Conservation (phyloP, 75 land plant species). For the Pseudotsuga menziesii region DNA sequence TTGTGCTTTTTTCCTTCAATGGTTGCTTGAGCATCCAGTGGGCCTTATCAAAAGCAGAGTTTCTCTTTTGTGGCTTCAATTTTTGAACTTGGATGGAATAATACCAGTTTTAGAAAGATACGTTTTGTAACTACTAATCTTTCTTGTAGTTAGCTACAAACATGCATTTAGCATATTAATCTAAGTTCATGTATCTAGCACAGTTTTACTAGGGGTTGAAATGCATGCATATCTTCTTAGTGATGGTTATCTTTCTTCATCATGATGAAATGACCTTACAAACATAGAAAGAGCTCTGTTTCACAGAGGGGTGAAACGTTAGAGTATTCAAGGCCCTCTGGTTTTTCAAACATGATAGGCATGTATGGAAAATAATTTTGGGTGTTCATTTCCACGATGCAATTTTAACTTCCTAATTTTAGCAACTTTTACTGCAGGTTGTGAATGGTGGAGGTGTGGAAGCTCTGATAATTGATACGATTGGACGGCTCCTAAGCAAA, state of each 20-base stretch:
- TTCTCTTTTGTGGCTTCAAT: slow-evolving; percentile 1
- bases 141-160: neutral
- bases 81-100: neutral
- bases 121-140: neutral
- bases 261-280: neutral
- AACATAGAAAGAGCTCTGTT: neutral
- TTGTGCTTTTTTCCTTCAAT: neutral
- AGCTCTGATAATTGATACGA: slow-evolving; percentile 68
- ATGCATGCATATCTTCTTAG: neutral
- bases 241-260: neutral
- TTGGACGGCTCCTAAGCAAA: slow-evolving; percentile 65
- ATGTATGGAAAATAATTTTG: neutral
- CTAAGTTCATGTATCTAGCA: too few species aligned
- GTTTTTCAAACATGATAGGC: neutral
- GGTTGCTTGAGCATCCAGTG: neutral
- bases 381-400: too few species aligned
- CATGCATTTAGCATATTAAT: too few species aligned
- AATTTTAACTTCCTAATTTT: neutral
- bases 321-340: neutral
- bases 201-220: neutral
- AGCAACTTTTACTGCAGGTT: slow-evolving; percentile 35
- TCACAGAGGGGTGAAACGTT: neutral
- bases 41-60: neutral
- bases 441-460: slow-evolving; percentile 72
- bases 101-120: neutral